Conservation (phyloP, 2,329 filamentous ascomycete genomes). For the Aschersonia sp. region DNA sequence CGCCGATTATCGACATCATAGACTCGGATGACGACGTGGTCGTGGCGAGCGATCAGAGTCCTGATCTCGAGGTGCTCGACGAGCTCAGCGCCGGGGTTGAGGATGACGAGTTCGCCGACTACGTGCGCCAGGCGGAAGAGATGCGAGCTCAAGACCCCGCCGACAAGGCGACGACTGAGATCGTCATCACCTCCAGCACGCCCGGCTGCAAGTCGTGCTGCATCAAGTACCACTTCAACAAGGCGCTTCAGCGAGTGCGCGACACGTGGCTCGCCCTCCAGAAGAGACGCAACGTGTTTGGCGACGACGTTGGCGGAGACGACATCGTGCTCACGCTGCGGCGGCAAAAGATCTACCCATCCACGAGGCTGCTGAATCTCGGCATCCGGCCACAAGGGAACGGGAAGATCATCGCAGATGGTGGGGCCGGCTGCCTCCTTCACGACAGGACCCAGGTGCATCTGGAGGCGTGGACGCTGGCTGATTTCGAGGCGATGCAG, state of each 20-base stretch:
- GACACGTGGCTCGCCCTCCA: conserved; percentile 56
- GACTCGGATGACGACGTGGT: conserved; percentile 16
- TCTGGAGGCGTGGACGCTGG: conserved; percentile 63
- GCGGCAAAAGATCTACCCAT: conserved; percentile 54
- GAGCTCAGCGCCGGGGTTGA: conserved; percentile 12
- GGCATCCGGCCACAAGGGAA: conserved; percentile 35
- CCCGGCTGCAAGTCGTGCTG: conserved; percentile 39
- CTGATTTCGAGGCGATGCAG: conserved; percentile 37
- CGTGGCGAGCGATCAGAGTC: not conserved
- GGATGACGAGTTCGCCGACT: conserved; percentile 29
- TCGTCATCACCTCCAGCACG: conserved; percentile 47
- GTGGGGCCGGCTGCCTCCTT: conserved; percentile 26
- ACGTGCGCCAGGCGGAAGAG: conserved; percentile 20
- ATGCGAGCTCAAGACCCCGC: conserved; percentile 5
- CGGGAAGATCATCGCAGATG: conserved; percentile 26
- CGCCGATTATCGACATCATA: conserved; percentile 12
- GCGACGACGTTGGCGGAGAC: conserved; percentile 26
- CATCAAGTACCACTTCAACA: conserved; percentile 50
- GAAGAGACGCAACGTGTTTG: conserved; percentile 19
- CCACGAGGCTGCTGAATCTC: conserved; percentile 57
- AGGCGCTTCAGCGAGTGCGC: conserved; percentile 51
- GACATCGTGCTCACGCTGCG: conserved; percentile 69
- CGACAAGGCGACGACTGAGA: conserved; percentile 12
- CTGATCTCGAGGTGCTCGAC: conserved; percentile 3
- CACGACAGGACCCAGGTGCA: conserved; percentile 46